Percentiles rank a stretch among this genome's conserved stretches.
phyloP scores from a whole-genome alignment of 805 yeast species.

The Teunomyces tritomae region DNA sequence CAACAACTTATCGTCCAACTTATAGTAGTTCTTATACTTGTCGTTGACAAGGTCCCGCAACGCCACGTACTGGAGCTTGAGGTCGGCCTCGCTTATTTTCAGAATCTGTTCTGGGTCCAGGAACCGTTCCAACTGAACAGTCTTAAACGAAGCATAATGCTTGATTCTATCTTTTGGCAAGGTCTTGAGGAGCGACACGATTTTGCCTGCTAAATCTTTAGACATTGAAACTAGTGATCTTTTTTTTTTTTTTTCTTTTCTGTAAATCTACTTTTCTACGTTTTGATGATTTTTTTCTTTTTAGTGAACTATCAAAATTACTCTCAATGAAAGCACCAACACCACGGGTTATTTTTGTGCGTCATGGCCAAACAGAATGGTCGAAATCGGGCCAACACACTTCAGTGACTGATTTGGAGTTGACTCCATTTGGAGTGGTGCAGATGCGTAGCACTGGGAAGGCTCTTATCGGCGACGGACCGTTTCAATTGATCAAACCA shows the following conservation, averaged over 20 bases:
- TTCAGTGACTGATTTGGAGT: slow-evolving; percentile 74
- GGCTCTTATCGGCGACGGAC: slow-evolving; percentile 57
- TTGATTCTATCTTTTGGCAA: slow-evolving; percentile 68
- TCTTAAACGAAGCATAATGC: slow-evolving; percentile 70
- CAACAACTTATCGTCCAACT: slow-evolving; percentile 61
- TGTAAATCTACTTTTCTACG: too few relatives aligned
- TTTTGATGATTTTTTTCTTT: background rate
- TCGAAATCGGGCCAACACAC: slow-evolving; percentile 92
- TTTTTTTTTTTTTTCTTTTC: too few relatives aligned
- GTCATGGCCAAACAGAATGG: slow-evolving; percentile 96
- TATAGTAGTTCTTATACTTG: slow-evolving; percentile 62
- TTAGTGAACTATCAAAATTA: background rate
- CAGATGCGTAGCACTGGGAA: slow-evolving; percentile 77
- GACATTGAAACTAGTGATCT: slow-evolving; percentile 19
- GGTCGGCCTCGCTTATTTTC: slow-evolving; percentile 46
- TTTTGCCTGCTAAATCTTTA: slow-evolving; percentile 50
- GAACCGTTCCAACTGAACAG: slow-evolving; percentile 50
- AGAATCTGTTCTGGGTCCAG: slow-evolving; percentile 33
- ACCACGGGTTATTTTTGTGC: slow-evolving; percentile 69
- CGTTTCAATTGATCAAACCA: slow-evolving; percentile 60
- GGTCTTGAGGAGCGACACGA: slow-evolving; percentile 56
- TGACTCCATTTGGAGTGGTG: slow-evolving; percentile 73
- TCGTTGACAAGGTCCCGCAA: slow-evolving; percentile 56
- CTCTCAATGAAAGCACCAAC: slow-evolving; percentile 22
- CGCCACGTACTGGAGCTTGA: slow-evolving; percentile 58